Base-by-base conservation (phyloP, 306 rosid genomes). In the Quercus dentata region DNA sequence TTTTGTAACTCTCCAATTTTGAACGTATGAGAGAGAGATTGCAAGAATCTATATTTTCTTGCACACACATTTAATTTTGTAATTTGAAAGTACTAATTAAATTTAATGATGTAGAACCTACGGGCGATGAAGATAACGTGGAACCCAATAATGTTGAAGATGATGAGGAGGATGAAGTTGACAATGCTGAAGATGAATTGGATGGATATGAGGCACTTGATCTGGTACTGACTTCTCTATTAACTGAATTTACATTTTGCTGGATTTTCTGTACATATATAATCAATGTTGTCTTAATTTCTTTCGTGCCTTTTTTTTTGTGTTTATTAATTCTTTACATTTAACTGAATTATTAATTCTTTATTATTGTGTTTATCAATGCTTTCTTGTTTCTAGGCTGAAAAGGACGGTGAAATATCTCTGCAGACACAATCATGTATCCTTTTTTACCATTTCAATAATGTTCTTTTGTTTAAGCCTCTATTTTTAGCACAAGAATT, bases 391-490 rank as follows among this genome's bases (percentile, higher is more conserved):
- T 35, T 87, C 88, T 80, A 92, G 97, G 94, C 57, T 54, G 94
- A 83, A 28, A 86, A 88, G 59, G 93, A 92, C 51, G 68, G 64
- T 77, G 93, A 88, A 71, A 79, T 89, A 67, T 87, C 90, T 74
- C 69, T 89, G 78, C 89, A 89, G 58, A 55, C 94, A 67, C 81
- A 88, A 67, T 78, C 97, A 61, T 85, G 97, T 91, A 92, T 90
- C 94, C 92, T 41, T 2, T 85, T 58, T 41, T 52, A 11, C 21
- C 61, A 13, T 57, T 30, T 38, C 6, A 0, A 1, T 49, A n/a
- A 0, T 73, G 5, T 27, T 17, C 49, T 71, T 78, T 25, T 65
- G 14, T 70, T 83, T 54, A 21, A 76, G 69, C 71, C 31, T 35
- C 56, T 20, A n/a, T 56, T 72, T 57, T 86, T 59, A 49, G 55